Conservation (phyloP, 2,329 filamentous ascomycete species). For the Neoscytalidium dimidiatum region DNA sequence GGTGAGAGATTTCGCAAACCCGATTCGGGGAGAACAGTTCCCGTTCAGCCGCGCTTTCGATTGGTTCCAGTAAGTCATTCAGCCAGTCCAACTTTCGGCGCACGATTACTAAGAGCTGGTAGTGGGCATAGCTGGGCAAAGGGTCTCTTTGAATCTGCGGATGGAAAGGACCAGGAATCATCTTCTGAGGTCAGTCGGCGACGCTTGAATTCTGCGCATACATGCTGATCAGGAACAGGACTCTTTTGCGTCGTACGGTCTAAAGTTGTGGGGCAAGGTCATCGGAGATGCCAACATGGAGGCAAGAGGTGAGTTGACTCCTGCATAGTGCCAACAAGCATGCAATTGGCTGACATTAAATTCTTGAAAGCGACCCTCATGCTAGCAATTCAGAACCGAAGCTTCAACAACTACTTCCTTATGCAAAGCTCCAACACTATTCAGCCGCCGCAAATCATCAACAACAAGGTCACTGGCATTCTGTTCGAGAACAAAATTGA, state of each 20-base stretch:
- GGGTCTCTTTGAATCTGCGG: constrained; percentile 70
- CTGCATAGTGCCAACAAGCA: not conserved
- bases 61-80: constrained; percentile 64
- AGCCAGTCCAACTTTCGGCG: not conserved
- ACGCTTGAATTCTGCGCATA: not conserved
- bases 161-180: constrained; percentile 87
- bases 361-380: constrained; percentile 65
- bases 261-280: constrained; percentile 92
- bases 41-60: constrained; percentile 76
- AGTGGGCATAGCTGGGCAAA: constrained; percentile 90
- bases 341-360: not conserved
- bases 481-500: constrained; percentile 97
- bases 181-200: constrained; percentile 65
- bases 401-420: constrained; percentile 80
- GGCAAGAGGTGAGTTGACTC: constrained; percentile 50
- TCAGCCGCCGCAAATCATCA: constrained; percentile 75
- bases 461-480: constrained; percentile 73
- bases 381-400: constrained; percentile 74
- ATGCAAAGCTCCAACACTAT: constrained; percentile 71
- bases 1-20: constrained; percentile 82
- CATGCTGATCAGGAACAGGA: constrained; percentile 41
- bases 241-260: constrained; percentile 79
- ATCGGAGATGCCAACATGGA: constrained; percentile 77
- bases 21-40: constrained; percentile 68
- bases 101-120: not conserved